Evolutionary conservation across 2,329 filamentous ascomycete species (phyloP).

Genomic region (Diaporthe citriasiana): DNA sequence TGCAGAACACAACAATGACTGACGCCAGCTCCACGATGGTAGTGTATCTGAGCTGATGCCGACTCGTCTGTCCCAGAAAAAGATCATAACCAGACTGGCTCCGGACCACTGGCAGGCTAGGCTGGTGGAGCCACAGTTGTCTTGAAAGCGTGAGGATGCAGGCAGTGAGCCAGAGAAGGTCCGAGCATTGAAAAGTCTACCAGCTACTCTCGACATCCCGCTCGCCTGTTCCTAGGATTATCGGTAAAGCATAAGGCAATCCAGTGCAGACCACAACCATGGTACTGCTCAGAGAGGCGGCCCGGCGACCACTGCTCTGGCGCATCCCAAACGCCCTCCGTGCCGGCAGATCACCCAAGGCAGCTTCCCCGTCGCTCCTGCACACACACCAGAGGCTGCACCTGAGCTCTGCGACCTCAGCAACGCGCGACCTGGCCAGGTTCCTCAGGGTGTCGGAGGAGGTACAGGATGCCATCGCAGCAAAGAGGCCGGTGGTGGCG

Average conservation of each 20-base stretch:
- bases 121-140: neutral
- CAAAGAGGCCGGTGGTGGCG: slow-evolving; percentile 87
- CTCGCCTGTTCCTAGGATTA: neutral
- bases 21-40: slow-evolving; percentile 1
- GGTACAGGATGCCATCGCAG: slow-evolving; percentile 80
- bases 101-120: neutral
- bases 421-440: slow-evolving; percentile 50
- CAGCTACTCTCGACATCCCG: neutral
- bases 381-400: neutral
- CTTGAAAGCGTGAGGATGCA: slow-evolving; percentile 15
- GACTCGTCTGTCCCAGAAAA: neutral
- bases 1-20: neutral
- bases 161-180: neutral
- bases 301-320: neutral
- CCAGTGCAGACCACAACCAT: slow-evolving; percentile 19
- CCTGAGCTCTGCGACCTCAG: neutral
- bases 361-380: neutral
- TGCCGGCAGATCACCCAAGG: neutral
- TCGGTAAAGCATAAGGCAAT: neutral
- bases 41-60: neutral
- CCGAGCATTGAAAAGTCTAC: neutral
- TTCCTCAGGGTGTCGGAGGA: slow-evolving; percentile 84
- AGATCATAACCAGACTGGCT: neutral
- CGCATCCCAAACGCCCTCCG: neutral
- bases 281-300: slow-evolving; percentile 22